Base-by-base conservation (phyloP, 2,329 filamentous ascomycete genomes). In the Aspergillus sp. region DNA sequence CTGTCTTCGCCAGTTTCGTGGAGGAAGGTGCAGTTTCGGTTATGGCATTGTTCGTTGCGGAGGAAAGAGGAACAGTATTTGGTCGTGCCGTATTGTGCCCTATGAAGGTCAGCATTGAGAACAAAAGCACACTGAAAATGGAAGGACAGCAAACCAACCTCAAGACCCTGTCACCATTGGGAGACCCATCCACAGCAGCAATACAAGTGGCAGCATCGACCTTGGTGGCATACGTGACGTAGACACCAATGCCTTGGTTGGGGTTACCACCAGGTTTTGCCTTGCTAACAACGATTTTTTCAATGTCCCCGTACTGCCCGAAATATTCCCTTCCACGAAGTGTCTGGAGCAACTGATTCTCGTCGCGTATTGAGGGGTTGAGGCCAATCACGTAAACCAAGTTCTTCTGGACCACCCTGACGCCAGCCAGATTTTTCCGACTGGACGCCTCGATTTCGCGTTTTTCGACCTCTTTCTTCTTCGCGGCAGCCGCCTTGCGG, bases 61-160 rank as follows among this genome's bases (percentile, higher is more conserved):
- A 98, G 76, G 75, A 94, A 98, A 3, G 93, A 91, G 0, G 93
- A 98, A 67, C 93, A 98, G 68, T 98, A 98, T 66, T 98, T 98
- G 4, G 93, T 98, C 0, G 93, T 98, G 27, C 93, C 93, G 54
- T 83, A 84, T 63, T 85, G 82, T 8, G 82, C 82, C 56, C 82
- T 80, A 48, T 40, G 45, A 29, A 32, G 4, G 45, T 54, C 41
- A 48, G 48, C 47, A 46, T 45, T 7, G 7, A 6, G 12, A n/a
- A 28, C 38, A 12, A 5, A 7, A 8, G 8, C 4, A 44, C 5
- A 5, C 28, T 30, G 4, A 36, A 28, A 10, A 33, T 5, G 4
- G 30, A 33, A 46, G 5, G 43, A 82, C 69, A 61, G 82, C 83
- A 19, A 19, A 19, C 19, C 3, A 81, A 90, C 73, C 88, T 84